Evolutionary conservation across 2,329 filamentous ascomycete species (phyloP), one percentile per base, ranked within the genome.

Genomic region (Fusarium praegraminearum): DNA sequence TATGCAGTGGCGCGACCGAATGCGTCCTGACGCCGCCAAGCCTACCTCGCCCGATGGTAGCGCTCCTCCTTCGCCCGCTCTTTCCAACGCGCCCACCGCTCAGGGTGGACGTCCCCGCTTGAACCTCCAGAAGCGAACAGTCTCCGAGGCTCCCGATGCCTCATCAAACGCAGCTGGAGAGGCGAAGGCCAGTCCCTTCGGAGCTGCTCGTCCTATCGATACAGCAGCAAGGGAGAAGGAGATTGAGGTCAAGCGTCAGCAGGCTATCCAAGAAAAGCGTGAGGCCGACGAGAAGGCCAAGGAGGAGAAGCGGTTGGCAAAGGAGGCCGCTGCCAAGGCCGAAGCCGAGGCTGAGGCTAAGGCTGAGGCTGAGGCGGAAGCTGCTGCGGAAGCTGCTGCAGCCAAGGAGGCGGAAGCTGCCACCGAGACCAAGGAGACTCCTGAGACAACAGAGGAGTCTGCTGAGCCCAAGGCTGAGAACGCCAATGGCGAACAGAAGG

Each of bases 191-290:
- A 98, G 91, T 80, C 94, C 94, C 41, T 99, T 99, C 78, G 96
- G 96, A 75, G 94, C 92, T 65, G 96, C 96, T 59, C 90, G 92
- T 67, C 96, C 96, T 57, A 97, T 98, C 74, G 94, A 99, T 81
- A 98, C 95, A 47, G 92, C 93, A 46, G 88, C 94, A 16, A 90
- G 93, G 71, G 95, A 98, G 83, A 91, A 90, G 75, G 91, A 97
- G 79, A 90, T 99, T 61, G 95, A 97, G 57, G 93, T 97, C 83
- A 97, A 93, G 86, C 88, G 92, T 71, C 85, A 92, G 75, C 85
- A 92, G 62, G 87, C 88, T 9, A 69, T 94, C 28, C 90, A 90
- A 69, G 90, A 96, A 80, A 97, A 97, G 88, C 92, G 91, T 77
- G 94, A 97, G 74, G 89, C 91, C 1, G 93, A 96, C 2, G 93